These are phyloP conservation scores for Chaetoceros muelleri DNA, from an alignment of 108 stramenopile species.

Conservation along the genomic window DNA sequence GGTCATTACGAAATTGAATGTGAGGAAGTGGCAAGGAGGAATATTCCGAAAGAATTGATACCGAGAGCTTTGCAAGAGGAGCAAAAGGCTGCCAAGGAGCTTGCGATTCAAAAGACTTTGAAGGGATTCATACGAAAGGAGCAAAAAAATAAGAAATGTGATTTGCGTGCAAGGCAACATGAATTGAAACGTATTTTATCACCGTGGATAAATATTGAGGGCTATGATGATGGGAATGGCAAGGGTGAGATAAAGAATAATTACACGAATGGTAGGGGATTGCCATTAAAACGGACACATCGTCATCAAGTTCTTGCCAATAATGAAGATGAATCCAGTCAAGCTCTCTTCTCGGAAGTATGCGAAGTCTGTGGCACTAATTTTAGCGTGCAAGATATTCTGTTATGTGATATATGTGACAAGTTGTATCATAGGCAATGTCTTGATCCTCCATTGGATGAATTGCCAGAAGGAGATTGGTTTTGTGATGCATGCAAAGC, in stretches of 20 bases:
- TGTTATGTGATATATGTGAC: constrained; percentile 74
- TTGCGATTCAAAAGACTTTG: neutral
- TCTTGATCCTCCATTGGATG: constrained; percentile 42
- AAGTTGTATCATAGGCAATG: constrained; percentile 59
- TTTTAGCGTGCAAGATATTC: neutral
- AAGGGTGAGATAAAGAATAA: neutral
- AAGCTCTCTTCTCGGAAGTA: neutral
- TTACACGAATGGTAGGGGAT: neutral
- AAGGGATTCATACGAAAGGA: neutral
- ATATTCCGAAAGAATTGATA: neutral
- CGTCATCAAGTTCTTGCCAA: neutral
- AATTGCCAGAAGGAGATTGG: constrained; percentile 72
- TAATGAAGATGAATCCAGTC: neutral
- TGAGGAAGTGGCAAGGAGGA: neutral
- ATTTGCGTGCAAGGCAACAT: neutral
- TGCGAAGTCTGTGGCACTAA: neutral
- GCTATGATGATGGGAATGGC: neutral
- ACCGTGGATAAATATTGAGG: neutral
- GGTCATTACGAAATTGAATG: neutral
- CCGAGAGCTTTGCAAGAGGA: neutral
- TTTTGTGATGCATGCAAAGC: constrained; percentile 40
- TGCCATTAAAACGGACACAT: neutral
- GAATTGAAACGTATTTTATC: neutral
- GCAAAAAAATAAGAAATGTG: neutral
- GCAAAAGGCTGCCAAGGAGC: neutral